A percentile compares a stretch with the other conserved stretches of the same genome.
phyloP scores from a whole-genome alignment of 345 rosid genomes.

The Firmiana major region DNA sequence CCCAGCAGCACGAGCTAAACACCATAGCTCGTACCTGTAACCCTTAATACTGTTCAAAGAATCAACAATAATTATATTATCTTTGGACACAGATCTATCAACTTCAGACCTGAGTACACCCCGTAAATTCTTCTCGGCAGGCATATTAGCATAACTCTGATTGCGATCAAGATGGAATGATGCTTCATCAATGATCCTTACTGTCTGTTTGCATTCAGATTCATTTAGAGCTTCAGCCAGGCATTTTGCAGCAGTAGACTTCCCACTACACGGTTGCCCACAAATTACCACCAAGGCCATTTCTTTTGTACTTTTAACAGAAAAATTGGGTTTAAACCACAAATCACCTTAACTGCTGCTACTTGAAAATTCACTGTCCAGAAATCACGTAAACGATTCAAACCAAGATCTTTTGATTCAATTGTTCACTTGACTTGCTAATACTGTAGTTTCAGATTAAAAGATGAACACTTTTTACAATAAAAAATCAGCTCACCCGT shows the following conservation, averaged over 20 bases:
- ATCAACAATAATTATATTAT: slow-evolving; percentile 75
- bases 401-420: background rate
- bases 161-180: slow-evolving; percentile 87
- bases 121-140: slow-evolving; percentile 86
- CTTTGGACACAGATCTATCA: slow-evolving; percentile 91
- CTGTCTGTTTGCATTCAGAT: slow-evolving; percentile 51
- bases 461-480: background rate
- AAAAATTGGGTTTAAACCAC: background rate
- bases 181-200: slow-evolving; percentile 66
- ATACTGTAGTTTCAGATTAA: background rate
- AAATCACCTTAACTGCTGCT: background rate
- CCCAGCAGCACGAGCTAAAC: slow-evolving; percentile 89
- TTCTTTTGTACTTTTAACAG: background rate
- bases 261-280: slow-evolving; percentile 97
- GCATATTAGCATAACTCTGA: slow-evolving; percentile 83
- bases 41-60: slow-evolving; percentile 95
- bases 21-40: slow-evolving; percentile 92
- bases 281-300: slow-evolving; percentile 95
- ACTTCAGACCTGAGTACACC: slow-evolving; percentile 97
- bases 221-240: slow-evolving; percentile 66
- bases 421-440: background rate
- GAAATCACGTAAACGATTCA: background rate
- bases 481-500: background rate
- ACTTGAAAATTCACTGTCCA: background rate
- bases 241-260: slow-evolving; percentile 62